Conservation (phyloP, 176 grass and related monocot species). For the Oryza longistaminata region DNA sequence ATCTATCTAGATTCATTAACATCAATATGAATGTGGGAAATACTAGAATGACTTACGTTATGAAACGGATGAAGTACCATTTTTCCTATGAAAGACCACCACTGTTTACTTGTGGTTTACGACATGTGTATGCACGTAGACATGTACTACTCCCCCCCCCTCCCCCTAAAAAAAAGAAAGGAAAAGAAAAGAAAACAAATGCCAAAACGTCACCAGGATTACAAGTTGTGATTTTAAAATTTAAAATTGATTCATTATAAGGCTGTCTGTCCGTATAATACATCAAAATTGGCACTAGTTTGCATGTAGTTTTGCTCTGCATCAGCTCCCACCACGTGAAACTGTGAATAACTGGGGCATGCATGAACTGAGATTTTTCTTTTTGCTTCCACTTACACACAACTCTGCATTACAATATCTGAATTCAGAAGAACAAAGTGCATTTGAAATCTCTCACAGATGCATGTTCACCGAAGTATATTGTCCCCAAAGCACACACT, state of each 20-base stretch:
- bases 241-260: neutral
- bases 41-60: too few relatives aligned
- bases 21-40: too few relatives aligned
- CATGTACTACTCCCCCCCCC: neutral
- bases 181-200: too few relatives aligned
- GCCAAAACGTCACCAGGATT: neutral
- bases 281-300: neutral
- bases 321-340: neutral
- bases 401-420: neutral
- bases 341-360: neutral
- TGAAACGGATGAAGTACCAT: too few relatives aligned
- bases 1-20: too few relatives aligned
- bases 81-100: too few relatives aligned
- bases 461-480: neutral
- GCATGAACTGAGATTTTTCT: neutral
- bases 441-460: neutral
- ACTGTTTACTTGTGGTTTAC: neutral
- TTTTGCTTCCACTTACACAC: neutral
- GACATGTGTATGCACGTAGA: neutral
- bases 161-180: too few relatives aligned
- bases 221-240: neutral
- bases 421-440: neutral
- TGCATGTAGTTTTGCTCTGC: neutral
- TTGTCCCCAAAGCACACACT: neutral
- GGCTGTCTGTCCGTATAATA: neutral